These are phyloP conservation scores for Gossypium gossypioides DNA, from an alignment of 441 rosid species.

Conservation along the genomic window DNA sequence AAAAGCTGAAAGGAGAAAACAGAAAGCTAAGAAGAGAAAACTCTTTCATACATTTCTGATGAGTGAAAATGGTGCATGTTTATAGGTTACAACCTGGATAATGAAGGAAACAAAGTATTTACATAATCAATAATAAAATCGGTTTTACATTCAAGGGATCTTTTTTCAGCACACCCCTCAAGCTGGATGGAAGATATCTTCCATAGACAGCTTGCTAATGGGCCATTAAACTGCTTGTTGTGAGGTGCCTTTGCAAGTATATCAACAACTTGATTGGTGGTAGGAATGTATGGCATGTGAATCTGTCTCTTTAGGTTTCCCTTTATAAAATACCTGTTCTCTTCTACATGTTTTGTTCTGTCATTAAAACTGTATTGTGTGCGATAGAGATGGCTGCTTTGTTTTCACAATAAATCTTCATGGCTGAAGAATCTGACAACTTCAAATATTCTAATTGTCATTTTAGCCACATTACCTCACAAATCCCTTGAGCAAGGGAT, in stretches of 20 bases:
- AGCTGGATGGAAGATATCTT: neutral
- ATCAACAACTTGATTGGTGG: neutral
- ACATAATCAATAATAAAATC: too few species aligned
- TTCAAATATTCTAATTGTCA: neutral
- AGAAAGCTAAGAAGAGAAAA: too few species aligned
- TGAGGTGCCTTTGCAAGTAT: neutral
- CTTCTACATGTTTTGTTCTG: neutral
- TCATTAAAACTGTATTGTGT: neutral
- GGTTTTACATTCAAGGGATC: too few species aligned
- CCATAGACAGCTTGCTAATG: neutral
- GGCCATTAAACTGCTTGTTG: neutral
- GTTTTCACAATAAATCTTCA: neutral
- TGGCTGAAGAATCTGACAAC: neutral
- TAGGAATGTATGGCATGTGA: neutral
- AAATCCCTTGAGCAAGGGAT: neutral
- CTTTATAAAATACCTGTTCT: neutral
- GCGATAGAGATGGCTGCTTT: neutral
- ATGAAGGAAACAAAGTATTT: too few species aligned
- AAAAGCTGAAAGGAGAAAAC: too few species aligned
- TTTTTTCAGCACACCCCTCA: neutral
- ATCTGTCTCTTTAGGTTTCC: neutral
- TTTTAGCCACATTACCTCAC: neutral
- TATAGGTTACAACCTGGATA: too few species aligned
- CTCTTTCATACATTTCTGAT: too few species aligned
- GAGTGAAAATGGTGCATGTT: too few species aligned